Conservation (phyloP, 345 rosid genomes). For the Dovyalis caffra region DNA sequence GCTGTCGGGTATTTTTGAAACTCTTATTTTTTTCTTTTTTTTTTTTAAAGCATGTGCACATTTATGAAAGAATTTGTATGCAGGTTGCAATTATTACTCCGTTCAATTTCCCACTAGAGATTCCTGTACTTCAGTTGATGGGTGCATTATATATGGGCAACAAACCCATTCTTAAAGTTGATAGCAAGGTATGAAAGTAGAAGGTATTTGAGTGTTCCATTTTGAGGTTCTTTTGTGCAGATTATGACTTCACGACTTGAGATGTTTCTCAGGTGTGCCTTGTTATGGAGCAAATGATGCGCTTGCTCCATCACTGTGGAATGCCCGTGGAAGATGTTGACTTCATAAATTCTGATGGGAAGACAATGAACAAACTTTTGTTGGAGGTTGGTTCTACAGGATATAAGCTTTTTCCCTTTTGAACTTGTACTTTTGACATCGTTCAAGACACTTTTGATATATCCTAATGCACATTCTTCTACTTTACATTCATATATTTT, state of each 20-base stretch:
- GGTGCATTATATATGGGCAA: slow-evolving; percentile 99
- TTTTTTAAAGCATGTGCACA: neutral
- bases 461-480: neutral
- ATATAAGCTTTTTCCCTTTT: neutral
- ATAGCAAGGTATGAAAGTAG: slow-evolving; percentile 69
- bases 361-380: slow-evolving; percentile 82
- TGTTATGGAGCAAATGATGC: slow-evolving; percentile 98
- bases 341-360: slow-evolving; percentile 92
- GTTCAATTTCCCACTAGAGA: slow-evolving; percentile 95
- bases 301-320: slow-evolving; percentile 86
- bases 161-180: slow-evolving; percentile 91
- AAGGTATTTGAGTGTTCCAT: neutral
- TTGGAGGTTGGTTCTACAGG: slow-evolving; percentile 61
- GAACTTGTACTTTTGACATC: neutral
- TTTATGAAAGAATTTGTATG: slow-evolving; percentile 12
- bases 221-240: neutral
- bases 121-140: slow-evolving; percentile 95
- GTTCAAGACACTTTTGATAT: no score
- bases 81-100: slow-evolving; percentile 97
- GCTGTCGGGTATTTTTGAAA: slow-evolving; percentile 3
- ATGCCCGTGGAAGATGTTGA: slow-evolving; percentile 91
- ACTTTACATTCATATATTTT: neutral
- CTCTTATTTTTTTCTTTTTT: neutral
- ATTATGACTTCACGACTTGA: slow-evolving; percentile 7
- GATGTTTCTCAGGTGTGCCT: slow-evolving; percentile 61